Evolutionary conservation across 2,329 filamentous ascomycete species (phyloP).

Genomic region (Falciphora oryzae): DNA sequence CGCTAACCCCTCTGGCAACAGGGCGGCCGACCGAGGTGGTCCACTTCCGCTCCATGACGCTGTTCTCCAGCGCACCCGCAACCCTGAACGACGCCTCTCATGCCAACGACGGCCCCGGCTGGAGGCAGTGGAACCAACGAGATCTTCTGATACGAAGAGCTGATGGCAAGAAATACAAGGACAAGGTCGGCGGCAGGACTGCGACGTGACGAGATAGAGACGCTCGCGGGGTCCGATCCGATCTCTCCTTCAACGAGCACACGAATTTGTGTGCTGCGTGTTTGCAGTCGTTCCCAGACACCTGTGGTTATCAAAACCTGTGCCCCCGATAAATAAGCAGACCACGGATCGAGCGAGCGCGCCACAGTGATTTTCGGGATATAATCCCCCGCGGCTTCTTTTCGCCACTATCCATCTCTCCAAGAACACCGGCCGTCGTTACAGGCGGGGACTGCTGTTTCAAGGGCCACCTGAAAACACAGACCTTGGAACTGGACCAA

Average conservation of each 20-base stretch:
- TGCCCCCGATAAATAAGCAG: too few relatives aligned
- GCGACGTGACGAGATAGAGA: neutral
- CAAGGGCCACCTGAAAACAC: neutral
- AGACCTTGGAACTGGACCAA: neutral
- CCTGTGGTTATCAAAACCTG: too few relatives aligned
- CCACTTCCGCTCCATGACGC: constrained; percentile 12
- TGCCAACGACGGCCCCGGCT: neutral
- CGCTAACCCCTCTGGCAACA: constrained; percentile 12
- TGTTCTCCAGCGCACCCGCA: neutral
- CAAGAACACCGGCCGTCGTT: neutral
- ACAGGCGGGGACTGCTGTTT: neutral
- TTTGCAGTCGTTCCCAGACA: too few relatives aligned
- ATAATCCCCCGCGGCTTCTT: neutral
- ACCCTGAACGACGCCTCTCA: neutral
- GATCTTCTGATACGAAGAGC: neutral
- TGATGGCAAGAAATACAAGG: neutral
- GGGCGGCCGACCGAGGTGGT: constrained; percentile 26
- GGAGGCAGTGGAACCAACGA: neutral
- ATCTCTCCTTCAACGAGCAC: neutral
- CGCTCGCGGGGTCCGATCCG: neutral
- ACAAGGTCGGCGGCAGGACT: neutral
- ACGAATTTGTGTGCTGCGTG: neutral
- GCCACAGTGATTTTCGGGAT: too few relatives aligned
- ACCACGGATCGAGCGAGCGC: too few relatives aligned
- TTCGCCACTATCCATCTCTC: neutral